phyloP scores from a whole-genome alignment of 2,329 filamentous ascomycete genomes.

The Exserohilum turcica region DNA sequence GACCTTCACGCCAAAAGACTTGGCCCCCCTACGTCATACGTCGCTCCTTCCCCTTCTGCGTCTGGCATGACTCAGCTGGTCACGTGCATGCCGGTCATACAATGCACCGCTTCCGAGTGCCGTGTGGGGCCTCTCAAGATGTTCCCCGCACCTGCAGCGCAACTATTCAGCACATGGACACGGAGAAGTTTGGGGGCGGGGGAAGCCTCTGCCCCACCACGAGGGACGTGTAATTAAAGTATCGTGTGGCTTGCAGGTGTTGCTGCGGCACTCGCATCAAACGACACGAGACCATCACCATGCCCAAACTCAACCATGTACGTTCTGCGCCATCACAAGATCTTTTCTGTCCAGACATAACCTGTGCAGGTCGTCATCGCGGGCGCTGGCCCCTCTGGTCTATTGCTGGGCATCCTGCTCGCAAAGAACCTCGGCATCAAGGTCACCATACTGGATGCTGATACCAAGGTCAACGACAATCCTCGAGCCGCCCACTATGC shows the following conservation, averaged over 20 bases:
- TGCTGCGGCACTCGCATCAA: conserved; percentile 8
- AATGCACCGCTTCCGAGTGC: conserved; percentile 13
- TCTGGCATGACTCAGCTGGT: conserved; percentile 3
- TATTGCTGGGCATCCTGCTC: conserved; percentile 54
- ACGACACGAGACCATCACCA: conserved; percentile 12
- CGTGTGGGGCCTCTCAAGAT: conserved; percentile 22
- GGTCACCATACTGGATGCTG: conserved; percentile 62
- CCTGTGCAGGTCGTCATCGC: conserved; percentile 34
- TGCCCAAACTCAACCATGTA: conserved; percentile 44
- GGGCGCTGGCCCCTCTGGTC: conserved; percentile 43
- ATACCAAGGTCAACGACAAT: conserved; percentile 60
- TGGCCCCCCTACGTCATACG: conserved; percentile 3
- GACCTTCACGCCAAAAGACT: neutral
- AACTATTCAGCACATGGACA: conserved; percentile 3
- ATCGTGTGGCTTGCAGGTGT: conserved; percentile 7
- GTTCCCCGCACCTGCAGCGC: conserved; percentile 23
- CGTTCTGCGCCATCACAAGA: neutral
- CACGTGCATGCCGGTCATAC: conserved; percentile 17
- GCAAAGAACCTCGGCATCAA: conserved; percentile 57
- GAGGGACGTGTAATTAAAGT: conserved; percentile 4
- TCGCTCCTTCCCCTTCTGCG: neutral
- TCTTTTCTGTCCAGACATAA: conserved; percentile 9
- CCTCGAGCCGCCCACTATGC: conserved; percentile 68
- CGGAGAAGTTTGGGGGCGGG: conserved; percentile 19
- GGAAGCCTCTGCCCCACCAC: conserved; percentile 25